A percentile compares a stretch with the other conserved stretches of the same genome.
Conservation (phyloP, 1,284 basidiomycete genomes). For the Trametes hirsuta region DNA sequence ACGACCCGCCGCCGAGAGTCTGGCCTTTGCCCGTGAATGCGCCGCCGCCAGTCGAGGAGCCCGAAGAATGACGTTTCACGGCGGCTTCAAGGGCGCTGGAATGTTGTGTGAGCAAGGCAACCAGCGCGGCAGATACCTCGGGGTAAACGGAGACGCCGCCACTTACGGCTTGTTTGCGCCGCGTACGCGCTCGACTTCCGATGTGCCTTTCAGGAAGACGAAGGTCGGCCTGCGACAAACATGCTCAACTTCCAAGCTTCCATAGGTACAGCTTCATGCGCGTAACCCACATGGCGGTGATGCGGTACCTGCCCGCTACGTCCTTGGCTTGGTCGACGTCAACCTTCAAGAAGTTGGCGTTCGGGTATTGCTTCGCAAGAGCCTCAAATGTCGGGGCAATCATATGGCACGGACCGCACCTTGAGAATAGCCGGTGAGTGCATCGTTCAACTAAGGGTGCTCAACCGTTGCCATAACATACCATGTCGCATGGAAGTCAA, state of each 20-base stretch:
- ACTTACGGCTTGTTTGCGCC: constrained; percentile 69
- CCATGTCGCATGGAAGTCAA: constrained; percentile 85
- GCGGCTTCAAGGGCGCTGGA: constrained; percentile 60
- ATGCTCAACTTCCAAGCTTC: background rate
- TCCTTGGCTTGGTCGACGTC: constrained; percentile 75
- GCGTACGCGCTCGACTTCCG: constrained; percentile 67
- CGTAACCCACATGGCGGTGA: constrained; percentile 65
- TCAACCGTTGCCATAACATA: constrained; percentile 32
- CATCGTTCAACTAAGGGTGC: background rate
- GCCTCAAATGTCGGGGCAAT: constrained; percentile 76
- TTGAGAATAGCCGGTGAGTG: constrained; percentile 31
- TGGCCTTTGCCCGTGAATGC: constrained; percentile 74
- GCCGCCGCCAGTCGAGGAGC: constrained; percentile 33
- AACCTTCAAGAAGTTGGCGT: constrained; percentile 79
- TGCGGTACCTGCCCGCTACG: constrained; percentile 60
- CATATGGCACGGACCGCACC: constrained; percentile 82
- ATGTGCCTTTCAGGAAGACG: constrained; percentile 69
- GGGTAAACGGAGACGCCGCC: background rate
- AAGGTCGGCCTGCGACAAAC: constrained; percentile 69
- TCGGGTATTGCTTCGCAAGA: constrained; percentile 64
- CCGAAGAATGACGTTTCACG: constrained; percentile 52
- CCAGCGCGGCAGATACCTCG: background rate
- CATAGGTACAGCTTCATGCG: background rate
- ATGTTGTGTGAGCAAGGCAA: background rate
- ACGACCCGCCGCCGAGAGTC: constrained; percentile 57